A percentile compares a stretch with the other conserved stretches of the same genome.
Conservation (phyloP, 495 filamentous ascomycete genomes). For the Lepraria neglecta region DNA sequence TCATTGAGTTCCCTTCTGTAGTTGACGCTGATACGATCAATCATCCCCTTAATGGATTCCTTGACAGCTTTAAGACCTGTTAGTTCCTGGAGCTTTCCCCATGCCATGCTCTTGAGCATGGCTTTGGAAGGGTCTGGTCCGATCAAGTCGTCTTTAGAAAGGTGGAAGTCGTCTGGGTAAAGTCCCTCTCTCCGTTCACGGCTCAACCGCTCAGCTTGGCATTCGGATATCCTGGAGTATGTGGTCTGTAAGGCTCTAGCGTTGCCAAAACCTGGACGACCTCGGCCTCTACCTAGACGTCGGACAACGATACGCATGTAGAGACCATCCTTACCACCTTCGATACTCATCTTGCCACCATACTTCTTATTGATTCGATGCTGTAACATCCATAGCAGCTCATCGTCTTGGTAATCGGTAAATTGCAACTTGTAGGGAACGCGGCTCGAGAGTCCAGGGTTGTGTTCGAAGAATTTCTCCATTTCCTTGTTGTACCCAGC, state of each 20-base stretch:
- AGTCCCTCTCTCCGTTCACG: slow-evolving; percentile 33
- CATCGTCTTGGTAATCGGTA: slow-evolving; percentile 60
- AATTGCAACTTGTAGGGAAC: slow-evolving; percentile 63
- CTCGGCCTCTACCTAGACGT: slow-evolving; percentile 55
- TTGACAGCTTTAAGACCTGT: slow-evolving; percentile 60
- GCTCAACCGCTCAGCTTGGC: slow-evolving; percentile 53
- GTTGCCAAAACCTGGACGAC: slow-evolving; percentile 65
- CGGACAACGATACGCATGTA: slow-evolving; percentile 59
- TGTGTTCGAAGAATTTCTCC: slow-evolving; percentile 74
- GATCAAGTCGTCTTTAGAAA: slow-evolving; percentile 58
- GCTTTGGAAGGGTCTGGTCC: slow-evolving; percentile 56
- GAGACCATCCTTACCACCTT: slow-evolving; percentile 54
- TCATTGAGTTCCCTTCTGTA: slow-evolving; percentile 58
- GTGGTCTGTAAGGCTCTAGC: slow-evolving; percentile 61
- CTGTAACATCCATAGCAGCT: slow-evolving; percentile 53
- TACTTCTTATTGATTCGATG: slow-evolving; percentile 46
- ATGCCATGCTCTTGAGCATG: slow-evolving; percentile 46
- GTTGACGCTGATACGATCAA: slow-evolving; percentile 56
- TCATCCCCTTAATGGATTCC: slow-evolving; percentile 47
- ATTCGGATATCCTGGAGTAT: slow-evolving; percentile 44
- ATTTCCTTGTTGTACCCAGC: slow-evolving; percentile 74
- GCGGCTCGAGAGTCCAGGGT: slow-evolving; percentile 66
- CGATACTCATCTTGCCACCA: slow-evolving; percentile 50
- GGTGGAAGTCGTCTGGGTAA: slow-evolving; percentile 43
- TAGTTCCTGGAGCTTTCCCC: slow-evolving; percentile 53